Conservation (phyloP, 805 yeast genomes). For the Yamadazyma paraphyllophila region DNA sequence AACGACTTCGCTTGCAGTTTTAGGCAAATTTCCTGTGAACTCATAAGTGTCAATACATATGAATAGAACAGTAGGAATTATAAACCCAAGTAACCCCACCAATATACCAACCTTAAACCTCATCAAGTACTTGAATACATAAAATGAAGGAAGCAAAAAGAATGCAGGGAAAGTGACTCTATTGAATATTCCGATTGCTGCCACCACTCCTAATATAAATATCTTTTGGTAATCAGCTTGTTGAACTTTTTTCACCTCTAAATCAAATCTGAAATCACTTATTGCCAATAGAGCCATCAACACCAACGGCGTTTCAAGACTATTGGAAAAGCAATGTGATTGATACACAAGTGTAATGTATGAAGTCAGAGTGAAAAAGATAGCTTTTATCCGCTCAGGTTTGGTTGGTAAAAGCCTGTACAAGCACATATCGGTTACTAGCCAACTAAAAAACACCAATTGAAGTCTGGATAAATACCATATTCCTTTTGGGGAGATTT, state of each 20-base stretch:
- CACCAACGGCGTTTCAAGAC: constrained; percentile 66
- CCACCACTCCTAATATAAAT: constrained; percentile 44
- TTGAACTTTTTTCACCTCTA: constrained; percentile 11
- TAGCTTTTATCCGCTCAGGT: constrained; percentile 48
- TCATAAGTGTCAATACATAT: constrained; percentile 55
- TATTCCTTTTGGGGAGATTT: constrained; percentile 45
- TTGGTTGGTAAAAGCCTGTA: constrained; percentile 48
- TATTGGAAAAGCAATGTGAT: constrained; percentile 86
- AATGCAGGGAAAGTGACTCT: constrained; percentile 81
- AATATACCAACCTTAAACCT: constrained; percentile 31
- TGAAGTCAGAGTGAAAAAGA: constrained; percentile 50
- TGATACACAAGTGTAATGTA: constrained; percentile 80
- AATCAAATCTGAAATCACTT: constrained; percentile 34
- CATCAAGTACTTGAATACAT: constrained; percentile 43
- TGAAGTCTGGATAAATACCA: constrained; percentile 56
- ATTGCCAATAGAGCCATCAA: constrained; percentile 51
- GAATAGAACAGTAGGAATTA: constrained; percentile 31
- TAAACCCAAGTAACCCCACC: constrained; percentile 34
- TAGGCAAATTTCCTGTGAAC: constrained; percentile 23
- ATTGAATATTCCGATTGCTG: constrained; percentile 75
- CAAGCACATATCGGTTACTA: constrained; percentile 40
- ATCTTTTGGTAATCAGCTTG: constrained; percentile 13
- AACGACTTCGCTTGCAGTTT: constrained; percentile 29
- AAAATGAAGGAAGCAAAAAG: constrained; percentile 59
- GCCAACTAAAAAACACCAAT: constrained; percentile 38